phyloP scores from a whole-genome alignment of 768 basidiomycete genomes.

The Boletus vinaceobasis region DNA sequence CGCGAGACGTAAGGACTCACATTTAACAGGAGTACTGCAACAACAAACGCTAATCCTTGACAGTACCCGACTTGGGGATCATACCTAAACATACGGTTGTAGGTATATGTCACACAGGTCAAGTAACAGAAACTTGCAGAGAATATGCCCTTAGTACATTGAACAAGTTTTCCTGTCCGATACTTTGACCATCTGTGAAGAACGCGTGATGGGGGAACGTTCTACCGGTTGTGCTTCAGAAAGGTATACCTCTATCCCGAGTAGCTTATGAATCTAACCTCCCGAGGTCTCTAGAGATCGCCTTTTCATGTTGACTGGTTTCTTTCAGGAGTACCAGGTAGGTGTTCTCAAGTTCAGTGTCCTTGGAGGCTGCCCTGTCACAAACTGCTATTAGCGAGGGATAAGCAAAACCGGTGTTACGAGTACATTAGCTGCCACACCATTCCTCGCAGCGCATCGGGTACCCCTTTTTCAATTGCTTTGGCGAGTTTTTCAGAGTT shows the following conservation, averaged over 20 bases:
- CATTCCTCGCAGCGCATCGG: constrained; percentile 84
- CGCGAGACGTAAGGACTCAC: constrained; percentile 42
- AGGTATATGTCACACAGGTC: background rate
- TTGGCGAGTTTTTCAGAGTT: constrained; percentile 74
- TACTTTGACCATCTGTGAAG: constrained; percentile 91
- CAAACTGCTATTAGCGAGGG: constrained; percentile 13
- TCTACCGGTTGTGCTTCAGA: constrained; percentile 36
- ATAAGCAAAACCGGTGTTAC: constrained; percentile 5
- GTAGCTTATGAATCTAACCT: constrained; percentile 41
- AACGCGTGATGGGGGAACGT: constrained; percentile 98
- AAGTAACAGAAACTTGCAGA: constrained; percentile 48
- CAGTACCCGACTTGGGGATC: constrained; percentile 96
- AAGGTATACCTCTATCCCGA: constrained; percentile 1
- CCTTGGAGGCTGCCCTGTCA: constrained; percentile 89
- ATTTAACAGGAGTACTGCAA: constrained; percentile 88
- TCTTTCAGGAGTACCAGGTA: constrained; percentile 84
- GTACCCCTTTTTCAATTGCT: constrained; percentile 92
- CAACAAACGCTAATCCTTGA: constrained; percentile 95
- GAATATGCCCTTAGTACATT: constrained; percentile 98
- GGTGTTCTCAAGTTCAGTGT: constrained; percentile 73
- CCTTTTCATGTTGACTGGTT: constrained; percentile 86
- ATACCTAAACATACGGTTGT: constrained; percentile 47
- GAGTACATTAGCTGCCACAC: constrained; percentile 93
- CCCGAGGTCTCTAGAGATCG: constrained; percentile 89
- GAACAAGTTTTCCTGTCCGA: constrained; percentile 96